Evolutionary conservation across 2,329 filamentous ascomycete species (phyloP), one percentile per base, ranked within the genome.

Genomic region (Delphinella strobiligena): DNA sequence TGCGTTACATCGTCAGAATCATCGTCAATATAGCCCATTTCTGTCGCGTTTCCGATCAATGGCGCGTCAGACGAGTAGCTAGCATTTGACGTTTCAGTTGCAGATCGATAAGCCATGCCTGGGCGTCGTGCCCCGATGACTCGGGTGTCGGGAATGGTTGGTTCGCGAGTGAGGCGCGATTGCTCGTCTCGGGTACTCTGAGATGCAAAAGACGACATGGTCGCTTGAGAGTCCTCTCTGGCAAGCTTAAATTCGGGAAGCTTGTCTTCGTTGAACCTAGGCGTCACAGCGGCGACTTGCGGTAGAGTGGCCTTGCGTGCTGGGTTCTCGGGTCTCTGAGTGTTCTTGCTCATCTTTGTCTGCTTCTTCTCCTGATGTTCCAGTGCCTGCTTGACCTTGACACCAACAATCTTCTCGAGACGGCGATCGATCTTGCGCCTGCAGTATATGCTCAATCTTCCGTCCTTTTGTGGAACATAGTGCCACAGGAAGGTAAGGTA

Each of bases 401-500:
- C 74, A 40, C 78, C 78, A 3, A 96, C 88, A 48, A 96, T 91
- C 49, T 78, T 78, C 54, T 82, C 82, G 49, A 98, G 70, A 49
- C 87, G 72, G 52, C 76, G 80, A 62, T 93, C 93, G 57, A 94
- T 80, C 66, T 96, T 96, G 34, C 87, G 80, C 45, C 84, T 81
- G 58, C 91, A 96, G 63, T 93, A 98, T 18, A 79, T 78, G 4
- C 77, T 76, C 19, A 98, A 69, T 5, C 82, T 80, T 4, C 86
- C 85, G 53, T 95, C 87, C 9, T 76, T 69, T 27, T 74, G 73
- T 1, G 88, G 87, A 45, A 98, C 89, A 62, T 89, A 91, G 60
- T 91, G 83, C 74, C 83, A 94, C 4, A 98, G 71, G 60, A 94
- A 98, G 52, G 85, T 75, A 29, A 94, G 61, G 61, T 93, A 96